Evolutionary conservation across 257 asterid genomes (phyloP).

Genomic region (Forsythia suspensa): DNA sequence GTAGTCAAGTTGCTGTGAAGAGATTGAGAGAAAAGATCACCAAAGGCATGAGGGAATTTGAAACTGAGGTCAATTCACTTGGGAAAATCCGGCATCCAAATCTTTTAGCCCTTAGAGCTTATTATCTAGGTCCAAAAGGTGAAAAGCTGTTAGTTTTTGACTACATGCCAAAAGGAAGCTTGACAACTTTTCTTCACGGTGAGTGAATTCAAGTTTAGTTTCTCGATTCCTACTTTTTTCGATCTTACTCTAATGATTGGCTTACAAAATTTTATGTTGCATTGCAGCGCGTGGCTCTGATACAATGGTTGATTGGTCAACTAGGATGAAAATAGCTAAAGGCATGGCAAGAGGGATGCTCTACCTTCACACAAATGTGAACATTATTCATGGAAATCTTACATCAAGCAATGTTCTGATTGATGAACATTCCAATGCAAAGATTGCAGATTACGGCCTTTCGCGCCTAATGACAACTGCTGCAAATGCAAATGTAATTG

Average conservation of each 20-base stretch:
- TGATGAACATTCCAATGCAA: slow-evolving; percentile 65
- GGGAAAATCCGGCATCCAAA: slow-evolving; percentile 89
- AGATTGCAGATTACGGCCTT: slow-evolving; percentile 83
- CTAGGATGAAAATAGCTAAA: slow-evolving; percentile 80
- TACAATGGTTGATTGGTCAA: slow-evolving; percentile 66
- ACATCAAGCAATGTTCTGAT: slow-evolving; percentile 86
- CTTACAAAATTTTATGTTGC: slow-evolving; percentile 1
- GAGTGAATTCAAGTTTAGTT: not conserved
- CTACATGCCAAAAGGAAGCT: slow-evolving; percentile 87
- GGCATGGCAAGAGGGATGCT: slow-evolving; percentile 82
- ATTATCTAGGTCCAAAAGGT: slow-evolving; percentile 93
- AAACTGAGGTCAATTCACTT: slow-evolving; percentile 66
- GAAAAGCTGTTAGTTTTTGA: slow-evolving; percentile 94
- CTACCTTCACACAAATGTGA: slow-evolving; percentile 72
- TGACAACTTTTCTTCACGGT: slow-evolving; percentile 91
- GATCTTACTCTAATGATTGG: not conserved
- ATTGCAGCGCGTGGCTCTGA: slow-evolving; percentile 79
- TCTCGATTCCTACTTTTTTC: not conserved
- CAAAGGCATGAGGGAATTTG: slow-evolving; percentile 66
- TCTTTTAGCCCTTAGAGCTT: slow-evolving; percentile 88
- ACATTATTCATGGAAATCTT: slow-evolving; percentile 82
- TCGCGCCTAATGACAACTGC: slow-evolving; percentile 87
- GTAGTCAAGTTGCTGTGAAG: slow-evolving; percentile 56
- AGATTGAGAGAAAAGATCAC: slow-evolving; percentile 65
- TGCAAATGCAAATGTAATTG: slow-evolving; percentile 83